Evolutionary conservation across 768 basidiomycete species (phyloP).

Genomic region (Coprinellus micaceus): DNA sequence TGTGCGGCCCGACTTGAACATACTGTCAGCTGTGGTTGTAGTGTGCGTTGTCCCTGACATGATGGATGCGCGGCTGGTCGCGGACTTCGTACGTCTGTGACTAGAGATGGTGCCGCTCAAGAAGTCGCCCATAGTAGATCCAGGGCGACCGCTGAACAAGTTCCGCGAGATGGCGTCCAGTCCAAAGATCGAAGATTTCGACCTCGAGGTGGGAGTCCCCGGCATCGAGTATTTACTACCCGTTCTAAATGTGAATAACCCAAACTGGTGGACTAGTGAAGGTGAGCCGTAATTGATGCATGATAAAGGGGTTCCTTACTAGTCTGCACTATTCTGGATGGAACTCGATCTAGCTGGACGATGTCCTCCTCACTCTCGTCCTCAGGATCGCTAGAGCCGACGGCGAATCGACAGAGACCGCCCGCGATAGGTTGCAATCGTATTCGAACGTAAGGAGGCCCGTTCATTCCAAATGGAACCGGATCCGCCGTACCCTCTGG

Average conservation of each 20-base stretch:
- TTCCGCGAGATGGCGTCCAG: conserved; percentile 89
- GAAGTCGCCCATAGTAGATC: conserved; percentile 67
- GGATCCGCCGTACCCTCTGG: conserved; percentile 69
- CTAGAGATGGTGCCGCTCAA: conserved; percentile 71
- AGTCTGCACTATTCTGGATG: conserved; percentile 73
- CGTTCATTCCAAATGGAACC: conserved; percentile 67
- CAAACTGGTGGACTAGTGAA: conserved; percentile 75
- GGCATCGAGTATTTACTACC: conserved; percentile 64
- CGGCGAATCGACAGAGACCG: conserved; percentile 74
- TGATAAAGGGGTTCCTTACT: conserved; percentile 46
- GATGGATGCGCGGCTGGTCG: conserved; percentile 67
- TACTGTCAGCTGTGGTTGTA: conserved; percentile 61
- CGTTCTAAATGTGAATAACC: conserved; percentile 84
- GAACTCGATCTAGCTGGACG: conserved; percentile 71
- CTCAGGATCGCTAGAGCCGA: conserved; percentile 67
- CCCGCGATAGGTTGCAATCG: conserved; percentile 82
- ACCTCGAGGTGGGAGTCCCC: conserved; percentile 75
- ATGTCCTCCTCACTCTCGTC: conserved; percentile 82
- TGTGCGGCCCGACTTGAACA: conserved; percentile 67
- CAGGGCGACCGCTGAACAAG: conserved; percentile 71
- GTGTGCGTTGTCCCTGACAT: conserved; percentile 51
- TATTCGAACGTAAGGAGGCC: conserved; percentile 75
- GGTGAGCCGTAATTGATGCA: conserved; percentile 2
- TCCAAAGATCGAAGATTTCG: conserved; percentile 84
- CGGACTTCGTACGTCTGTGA: conserved; percentile 63